Conservation (phyloP, 2,329 filamentous ascomycete species). For the Elsinoe fawcettii region DNA sequence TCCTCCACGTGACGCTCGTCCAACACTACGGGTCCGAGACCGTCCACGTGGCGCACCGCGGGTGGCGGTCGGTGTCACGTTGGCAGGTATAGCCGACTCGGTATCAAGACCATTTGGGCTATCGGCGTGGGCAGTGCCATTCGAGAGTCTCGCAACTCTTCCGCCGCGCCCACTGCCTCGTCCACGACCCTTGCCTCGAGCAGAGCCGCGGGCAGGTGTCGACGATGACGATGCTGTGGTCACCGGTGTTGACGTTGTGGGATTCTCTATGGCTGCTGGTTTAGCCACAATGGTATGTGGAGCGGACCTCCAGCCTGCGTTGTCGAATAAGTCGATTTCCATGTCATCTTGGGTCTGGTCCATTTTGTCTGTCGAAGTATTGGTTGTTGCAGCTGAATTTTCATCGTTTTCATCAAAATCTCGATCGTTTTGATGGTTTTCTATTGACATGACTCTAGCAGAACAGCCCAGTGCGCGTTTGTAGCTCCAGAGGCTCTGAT, state of each 20-base stretch:
- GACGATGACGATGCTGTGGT: slow-evolving; percentile 21
- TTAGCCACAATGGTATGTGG: not conserved
- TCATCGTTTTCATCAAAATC: slow-evolving; percentile 1
- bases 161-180: slow-evolving; percentile 28
- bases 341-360: slow-evolving; percentile 3
- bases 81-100: not conserved
- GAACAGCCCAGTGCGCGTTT: not conserved
- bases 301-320: slow-evolving; percentile 8
- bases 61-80: slow-evolving; percentile 1
- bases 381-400: not conserved
- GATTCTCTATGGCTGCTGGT: not conserved
- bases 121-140: slow-evolving; percentile 27
- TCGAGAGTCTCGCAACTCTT: slow-evolving; percentile 25
- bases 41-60: not conserved
- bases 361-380: not conserved
- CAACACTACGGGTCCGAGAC: slow-evolving; percentile 1
- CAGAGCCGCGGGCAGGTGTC: slow-evolving; percentile 30
- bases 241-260: slow-evolving; percentile 18
- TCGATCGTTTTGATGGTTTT: not conserved
- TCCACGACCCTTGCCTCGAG: slow-evolving; percentile 31
- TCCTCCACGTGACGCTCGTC: slow-evolving; percentile 17
- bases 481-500: not conserved
- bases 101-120: slow-evolving; percentile 17
- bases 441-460: not conserved
- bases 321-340: slow-evolving; percentile 13